These are phyloP conservation scores for Poa pratensis DNA, from an alignment of 176 grass and related monocot genomes.

Conservation along the genomic window DNA sequence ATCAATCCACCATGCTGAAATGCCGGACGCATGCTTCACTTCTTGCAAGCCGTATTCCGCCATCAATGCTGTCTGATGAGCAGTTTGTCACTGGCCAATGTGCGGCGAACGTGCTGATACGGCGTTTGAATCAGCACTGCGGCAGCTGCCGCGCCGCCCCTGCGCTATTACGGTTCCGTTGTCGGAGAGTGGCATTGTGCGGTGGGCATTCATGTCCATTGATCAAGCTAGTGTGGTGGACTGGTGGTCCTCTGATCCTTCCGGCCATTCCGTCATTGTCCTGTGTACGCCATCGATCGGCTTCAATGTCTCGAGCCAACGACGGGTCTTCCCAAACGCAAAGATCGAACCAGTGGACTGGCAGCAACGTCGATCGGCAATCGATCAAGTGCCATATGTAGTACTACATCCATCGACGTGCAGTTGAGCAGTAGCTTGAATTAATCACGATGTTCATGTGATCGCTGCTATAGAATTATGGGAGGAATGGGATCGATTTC, in stretches of 20 bases:
- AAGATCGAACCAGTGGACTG: neutral
- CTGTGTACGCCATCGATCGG: neutral
- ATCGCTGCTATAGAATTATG: neutral
- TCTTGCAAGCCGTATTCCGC: neutral
- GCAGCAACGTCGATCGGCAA: neutral
- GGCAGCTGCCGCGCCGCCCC: neutral
- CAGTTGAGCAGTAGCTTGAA: neutral
- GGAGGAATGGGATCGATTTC: neutral
- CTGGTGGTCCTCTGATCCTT: slow-evolving; percentile 28
- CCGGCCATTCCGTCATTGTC: neutral
- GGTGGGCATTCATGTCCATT: slow-evolving; percentile 41
- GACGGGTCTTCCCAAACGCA: neutral
- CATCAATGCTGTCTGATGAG: slow-evolving; percentile 18
- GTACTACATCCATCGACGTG: neutral
- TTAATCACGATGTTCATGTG: neutral
- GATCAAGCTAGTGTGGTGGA: neutral
- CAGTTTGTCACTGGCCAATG: neutral
- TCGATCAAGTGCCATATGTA: neutral
- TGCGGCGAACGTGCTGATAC: neutral
- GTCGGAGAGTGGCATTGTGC: slow-evolving; percentile 8
- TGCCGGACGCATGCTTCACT: neutral
- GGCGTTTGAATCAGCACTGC: neutral
- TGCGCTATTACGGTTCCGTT: neutral
- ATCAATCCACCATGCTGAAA: slow-evolving; percentile 14
- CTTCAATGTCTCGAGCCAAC: neutral